Evolutionary conservation across 2,329 filamentous ascomycete species (phyloP).

Genomic region (Pestalotiopsis sp.): DNA sequence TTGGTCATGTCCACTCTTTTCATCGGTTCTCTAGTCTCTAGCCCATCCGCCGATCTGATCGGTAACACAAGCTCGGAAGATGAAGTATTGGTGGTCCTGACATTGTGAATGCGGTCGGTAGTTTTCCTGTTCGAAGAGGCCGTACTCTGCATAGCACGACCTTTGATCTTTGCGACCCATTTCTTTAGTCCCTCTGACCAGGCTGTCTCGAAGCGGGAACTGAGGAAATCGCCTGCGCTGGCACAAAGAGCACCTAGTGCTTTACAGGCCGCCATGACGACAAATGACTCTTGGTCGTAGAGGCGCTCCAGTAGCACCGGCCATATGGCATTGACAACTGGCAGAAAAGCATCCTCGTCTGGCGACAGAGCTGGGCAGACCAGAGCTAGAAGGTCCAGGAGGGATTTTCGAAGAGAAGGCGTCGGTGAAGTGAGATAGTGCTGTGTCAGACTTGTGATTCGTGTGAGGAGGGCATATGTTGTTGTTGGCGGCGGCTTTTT

Average conservation of each 20-base stretch:
- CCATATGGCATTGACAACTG: constrained; percentile 89
- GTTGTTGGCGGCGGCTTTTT: constrained; percentile 70
- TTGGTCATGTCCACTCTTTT: constrained; percentile 16
- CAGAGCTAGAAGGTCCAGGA: constrained; percentile 76
- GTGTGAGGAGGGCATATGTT: constrained; percentile 79
- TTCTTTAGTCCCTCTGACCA: constrained; percentile 62
- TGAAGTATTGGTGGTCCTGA: background rate
- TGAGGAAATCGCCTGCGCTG: constrained; percentile 80
- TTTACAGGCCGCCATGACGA: constrained; percentile 71
- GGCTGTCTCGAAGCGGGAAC: constrained; percentile 71
- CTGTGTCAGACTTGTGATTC: constrained; percentile 82
- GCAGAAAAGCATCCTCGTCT: constrained; percentile 83
- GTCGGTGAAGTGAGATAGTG: constrained; percentile 89
- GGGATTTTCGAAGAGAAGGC: constrained; percentile 73
- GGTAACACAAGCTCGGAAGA: constrained; percentile 28
- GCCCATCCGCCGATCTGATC: constrained; percentile 23
- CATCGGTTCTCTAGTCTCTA: constrained; percentile 21
- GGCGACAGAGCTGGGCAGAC: constrained; percentile 72
- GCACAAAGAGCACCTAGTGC: constrained; percentile 71
- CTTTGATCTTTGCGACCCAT: constrained; percentile 50
- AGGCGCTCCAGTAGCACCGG: constrained; percentile 74
- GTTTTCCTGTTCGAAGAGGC: background rate
- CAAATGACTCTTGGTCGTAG: constrained; percentile 67
- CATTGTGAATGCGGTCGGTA: background rate
- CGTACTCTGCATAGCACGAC: constrained; percentile 31